These are phyloP conservation scores for Schwanniomyces vanrijiae DNA, from an alignment of 805 yeast genomes.

Conservation along the genomic window DNA sequence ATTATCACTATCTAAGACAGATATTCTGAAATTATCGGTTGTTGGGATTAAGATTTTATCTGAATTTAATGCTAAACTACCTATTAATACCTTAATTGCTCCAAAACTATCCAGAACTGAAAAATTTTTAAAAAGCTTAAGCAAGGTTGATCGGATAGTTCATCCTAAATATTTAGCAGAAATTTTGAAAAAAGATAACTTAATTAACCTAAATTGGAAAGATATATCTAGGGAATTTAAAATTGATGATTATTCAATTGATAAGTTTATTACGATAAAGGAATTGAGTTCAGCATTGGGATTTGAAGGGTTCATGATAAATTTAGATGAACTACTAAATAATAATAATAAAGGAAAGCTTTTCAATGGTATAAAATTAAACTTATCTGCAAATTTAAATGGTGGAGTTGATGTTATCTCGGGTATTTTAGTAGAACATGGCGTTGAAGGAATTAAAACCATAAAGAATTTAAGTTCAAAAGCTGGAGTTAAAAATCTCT, in stretches of 20 bases:
- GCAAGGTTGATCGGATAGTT: constrained; percentile 53
- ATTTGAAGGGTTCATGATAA: constrained; percentile 9
- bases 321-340: constrained; percentile 14
- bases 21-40: constrained; percentile 40
- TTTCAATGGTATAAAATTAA: constrained; percentile 50
- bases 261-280: constrained; percentile 26
- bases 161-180: constrained; percentile 56
- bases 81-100: constrained; percentile 58
- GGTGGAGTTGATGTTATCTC: constrained; percentile 61
- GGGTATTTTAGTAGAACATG: constrained; percentile 62
- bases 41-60: constrained; percentile 58
- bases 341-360: constrained; percentile 30
- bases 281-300: constrained; percentile 35
- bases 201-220: constrained; percentile 9
- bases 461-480: constrained; percentile 16
- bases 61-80: constrained; percentile 41
- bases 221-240: constrained; percentile 18
- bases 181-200: constrained; percentile 27
- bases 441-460: constrained; percentile 34
- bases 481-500: constrained; percentile 13
- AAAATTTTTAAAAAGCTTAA: constrained; percentile 73
- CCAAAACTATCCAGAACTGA: constrained; percentile 85
- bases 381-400: constrained; percentile 55
- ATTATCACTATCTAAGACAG: constrained; percentile 39
- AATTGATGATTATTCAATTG: constrained; percentile 33